Evolutionary conservation across 352 stramenopile genomes (phyloP).

Genomic region (Phytophthora brassicae): DNA sequence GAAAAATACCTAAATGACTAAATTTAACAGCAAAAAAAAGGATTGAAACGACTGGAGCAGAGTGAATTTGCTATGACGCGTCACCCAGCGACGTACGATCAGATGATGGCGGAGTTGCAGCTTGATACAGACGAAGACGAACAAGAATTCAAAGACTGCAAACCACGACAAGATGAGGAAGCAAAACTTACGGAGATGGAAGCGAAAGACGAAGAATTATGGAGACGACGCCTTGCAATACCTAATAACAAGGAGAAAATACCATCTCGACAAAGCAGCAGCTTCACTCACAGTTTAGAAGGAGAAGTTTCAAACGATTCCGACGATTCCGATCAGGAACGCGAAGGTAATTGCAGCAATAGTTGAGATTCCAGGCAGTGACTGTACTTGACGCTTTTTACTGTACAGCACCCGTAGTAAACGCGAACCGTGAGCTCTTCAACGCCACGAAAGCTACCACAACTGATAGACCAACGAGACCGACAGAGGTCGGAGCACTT

Average conservation of each 20-base stretch:
- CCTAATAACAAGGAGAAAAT: constrained; percentile 7
- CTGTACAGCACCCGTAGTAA: constrained; percentile 18
- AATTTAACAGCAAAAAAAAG: no score
- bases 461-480: constrained; percentile 1
- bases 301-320: constrained; percentile 11
- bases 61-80: constrained; percentile 14
- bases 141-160: constrained; percentile 2
- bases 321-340: constrained; percentile 21
- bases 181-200: neutral
- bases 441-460: neutral
- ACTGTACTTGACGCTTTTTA: neutral
- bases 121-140: constrained; percentile 29
- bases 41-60: no score
- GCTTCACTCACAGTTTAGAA: constrained; percentile 20
- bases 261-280: constrained; percentile 14
- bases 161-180: constrained; percentile 3
- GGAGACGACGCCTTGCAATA: constrained; percentile 2
- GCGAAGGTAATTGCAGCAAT: constrained; percentile 11
- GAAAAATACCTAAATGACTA: no score
- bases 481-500: constrained; percentile 33
- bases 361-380: neutral
- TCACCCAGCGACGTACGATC: constrained; percentile 25
- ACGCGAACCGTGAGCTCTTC: constrained; percentile 18
- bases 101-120: constrained; percentile 35
- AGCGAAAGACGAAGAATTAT: constrained; percentile 1